Conservation (phyloP, 768 basidiomycete species). For the Hericium rajendrae region DNA sequence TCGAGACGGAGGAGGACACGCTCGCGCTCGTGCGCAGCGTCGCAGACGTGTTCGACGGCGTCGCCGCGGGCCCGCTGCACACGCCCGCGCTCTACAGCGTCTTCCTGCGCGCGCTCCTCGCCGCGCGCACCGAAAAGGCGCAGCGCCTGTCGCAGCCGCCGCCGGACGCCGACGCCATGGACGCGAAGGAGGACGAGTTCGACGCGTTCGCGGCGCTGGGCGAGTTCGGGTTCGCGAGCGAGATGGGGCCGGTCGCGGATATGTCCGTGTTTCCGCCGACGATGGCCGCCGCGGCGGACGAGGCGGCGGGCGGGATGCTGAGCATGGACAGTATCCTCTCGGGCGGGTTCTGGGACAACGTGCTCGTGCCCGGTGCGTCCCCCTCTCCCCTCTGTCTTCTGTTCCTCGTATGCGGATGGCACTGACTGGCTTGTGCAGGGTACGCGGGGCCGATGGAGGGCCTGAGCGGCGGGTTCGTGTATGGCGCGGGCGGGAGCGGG, state of each 20-base stretch:
- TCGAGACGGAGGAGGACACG: constrained; percentile 65
- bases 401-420: neutral
- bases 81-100: constrained; percentile 85
- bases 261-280: constrained; percentile 84
- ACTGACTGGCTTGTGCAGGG: constrained; percentile 32
- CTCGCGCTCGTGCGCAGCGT: constrained; percentile 69
- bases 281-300: constrained; percentile 48
- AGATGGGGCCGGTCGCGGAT: constrained; percentile 80
- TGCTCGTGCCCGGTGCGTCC: constrained; percentile 71
- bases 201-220: constrained; percentile 22
- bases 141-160: neutral
- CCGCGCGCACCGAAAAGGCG: constrained; percentile 32
- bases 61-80: constrained; percentile 72
- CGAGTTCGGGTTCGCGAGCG: constrained; percentile 66
- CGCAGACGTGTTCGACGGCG: constrained; percentile 66
- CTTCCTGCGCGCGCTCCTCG: constrained; percentile 71
- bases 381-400: neutral
- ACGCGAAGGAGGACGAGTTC: constrained; percentile 7
- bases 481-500: constrained; percentile 75
- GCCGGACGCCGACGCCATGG: no score
- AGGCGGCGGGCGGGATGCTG: constrained; percentile 36
- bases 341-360: constrained; percentile 79
- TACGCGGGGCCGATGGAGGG: constrained; percentile 77
- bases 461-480: constrained; percentile 78
- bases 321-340: constrained; percentile 81